Percentiles rank a stretch among this genome's conserved stretches.
Evolutionary conservation across 768 basidiomycete species (phyloP).

Genomic region (Auriculariales sp.): DNA sequence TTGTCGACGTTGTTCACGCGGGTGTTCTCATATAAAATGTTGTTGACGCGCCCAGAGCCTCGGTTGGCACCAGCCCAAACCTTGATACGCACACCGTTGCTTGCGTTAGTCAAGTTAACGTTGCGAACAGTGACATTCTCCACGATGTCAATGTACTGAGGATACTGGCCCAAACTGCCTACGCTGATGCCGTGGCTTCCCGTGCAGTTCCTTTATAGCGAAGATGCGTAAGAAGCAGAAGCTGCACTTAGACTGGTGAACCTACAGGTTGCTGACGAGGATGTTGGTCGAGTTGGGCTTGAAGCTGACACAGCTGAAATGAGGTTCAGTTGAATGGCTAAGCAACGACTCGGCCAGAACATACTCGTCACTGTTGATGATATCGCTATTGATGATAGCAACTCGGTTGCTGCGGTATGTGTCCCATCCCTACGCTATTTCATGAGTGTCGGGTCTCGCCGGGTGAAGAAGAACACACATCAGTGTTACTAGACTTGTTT

Average conservation of each 20-base stretch:
- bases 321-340: background rate
- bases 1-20: constrained; percentile 39
- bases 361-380: constrained; percentile 27
- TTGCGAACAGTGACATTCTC: constrained; percentile 45
- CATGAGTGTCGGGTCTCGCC: background rate
- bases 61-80: constrained; percentile 35
- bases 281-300: constrained; percentile 43
- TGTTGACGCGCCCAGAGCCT: constrained; percentile 20
- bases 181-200: constrained; percentile 38
- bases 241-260: constrained; percentile 21
- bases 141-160: constrained; percentile 31
- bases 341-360: background rate
- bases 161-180: constrained; percentile 42
- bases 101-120: constrained; percentile 43
- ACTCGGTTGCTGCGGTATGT: constrained; percentile 30
- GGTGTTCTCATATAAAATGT: constrained; percentile 40
- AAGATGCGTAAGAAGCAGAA: background rate
- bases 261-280: constrained; percentile 33
- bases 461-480: constrained; percentile 7
- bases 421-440: constrained; percentile 40
- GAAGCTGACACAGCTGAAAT: constrained; percentile 32
- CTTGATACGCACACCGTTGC: constrained; percentile 58
- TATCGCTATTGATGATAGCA: constrained; percentile 21
- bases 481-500: constrained; percentile 29
- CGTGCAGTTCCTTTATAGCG: background rate